Percentiles rank a stretch among this genome's conserved stretches.
These are phyloP conservation scores for Licmophora abbreviata DNA, from an alignment of 108 stramenopile species.

Conservation along the genomic window DNA sequence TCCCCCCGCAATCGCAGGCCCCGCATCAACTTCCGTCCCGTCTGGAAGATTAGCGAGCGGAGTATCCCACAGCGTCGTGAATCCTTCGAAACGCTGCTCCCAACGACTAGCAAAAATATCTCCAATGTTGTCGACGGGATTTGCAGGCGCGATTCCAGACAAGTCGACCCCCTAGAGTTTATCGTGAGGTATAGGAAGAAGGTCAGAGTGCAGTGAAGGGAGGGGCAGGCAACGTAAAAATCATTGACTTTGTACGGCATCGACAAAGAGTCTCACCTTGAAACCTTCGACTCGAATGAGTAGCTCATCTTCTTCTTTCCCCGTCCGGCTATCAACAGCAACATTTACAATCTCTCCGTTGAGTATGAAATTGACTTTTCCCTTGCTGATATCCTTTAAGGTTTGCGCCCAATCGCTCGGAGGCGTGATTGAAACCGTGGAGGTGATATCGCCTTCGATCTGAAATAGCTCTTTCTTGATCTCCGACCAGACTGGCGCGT, in stretches of 20 bases:
- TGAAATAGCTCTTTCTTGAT: constrained; percentile 8
- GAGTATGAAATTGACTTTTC: constrained; percentile 12
- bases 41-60: neutral
- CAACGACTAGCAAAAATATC: neutral
- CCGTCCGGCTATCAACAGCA: constrained; percentile 4
- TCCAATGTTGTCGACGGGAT: neutral
- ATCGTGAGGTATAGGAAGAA: too few relatives aligned
- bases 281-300: constrained; percentile 16
- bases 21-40: neutral
- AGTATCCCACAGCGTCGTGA: neutral
- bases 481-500: constrained; percentile 11
- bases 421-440: constrained; percentile 2
- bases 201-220: too few relatives aligned
- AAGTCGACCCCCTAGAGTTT: too few relatives aligned
- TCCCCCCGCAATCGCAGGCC: neutral
- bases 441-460: constrained; percentile 12
- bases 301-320: constrained; percentile 12
- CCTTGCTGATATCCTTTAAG: constrained; percentile 7
- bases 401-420: constrained; percentile 7
- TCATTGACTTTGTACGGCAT: too few relatives aligned
- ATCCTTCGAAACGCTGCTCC: neutral
- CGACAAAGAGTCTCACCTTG: too few relatives aligned
- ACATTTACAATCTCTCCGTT: constrained; percentile 21
- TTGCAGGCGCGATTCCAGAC: too few relatives aligned
- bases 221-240: too few relatives aligned